A percentile compares a stretch with the other conserved stretches of the same genome.
Evolutionary conservation across 2,329 filamentous ascomycete species (phyloP).

Genomic region (Shiraia sp.): DNA sequence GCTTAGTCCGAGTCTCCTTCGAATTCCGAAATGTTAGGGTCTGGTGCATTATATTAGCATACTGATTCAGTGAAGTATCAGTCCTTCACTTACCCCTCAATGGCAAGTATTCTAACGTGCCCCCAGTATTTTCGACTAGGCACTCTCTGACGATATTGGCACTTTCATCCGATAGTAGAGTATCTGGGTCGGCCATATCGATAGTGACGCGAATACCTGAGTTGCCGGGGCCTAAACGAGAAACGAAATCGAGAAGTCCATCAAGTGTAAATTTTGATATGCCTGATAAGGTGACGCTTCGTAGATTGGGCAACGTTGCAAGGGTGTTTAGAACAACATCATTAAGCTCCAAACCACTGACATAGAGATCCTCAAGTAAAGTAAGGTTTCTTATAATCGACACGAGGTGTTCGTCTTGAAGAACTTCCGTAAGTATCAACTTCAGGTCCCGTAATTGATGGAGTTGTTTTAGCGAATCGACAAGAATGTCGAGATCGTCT

Average conservation of each 20-base stretch:
- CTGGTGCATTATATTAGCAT: constrained; percentile 28
- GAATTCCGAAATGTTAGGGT: constrained; percentile 52
- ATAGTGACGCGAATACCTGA: constrained; percentile 49
- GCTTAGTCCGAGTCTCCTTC: constrained; percentile 50
- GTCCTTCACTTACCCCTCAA: constrained; percentile 45
- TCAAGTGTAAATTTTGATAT: constrained; percentile 59
- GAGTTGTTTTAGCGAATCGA: constrained; percentile 57
- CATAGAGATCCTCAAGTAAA: constrained; percentile 59
- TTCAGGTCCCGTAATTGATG: constrained; percentile 58
- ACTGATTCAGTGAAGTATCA: neutral
- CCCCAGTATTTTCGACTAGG: constrained; percentile 46
- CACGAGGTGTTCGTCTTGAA: constrained; percentile 56
- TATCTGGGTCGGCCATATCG: constrained; percentile 51
- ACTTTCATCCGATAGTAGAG: constrained; percentile 45
- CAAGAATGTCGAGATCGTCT: constrained; percentile 54
- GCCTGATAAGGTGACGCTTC: constrained; percentile 58
- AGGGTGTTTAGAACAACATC: constrained; percentile 54
- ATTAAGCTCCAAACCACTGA: constrained; percentile 59
- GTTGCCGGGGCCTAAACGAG: constrained; percentile 47
- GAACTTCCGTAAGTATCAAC: constrained; percentile 55
- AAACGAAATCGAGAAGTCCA: constrained; percentile 54
- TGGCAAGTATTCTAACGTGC: constrained; percentile 49
- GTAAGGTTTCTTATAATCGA: constrained; percentile 51
- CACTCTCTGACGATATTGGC: constrained; percentile 44
- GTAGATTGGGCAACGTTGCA: constrained; percentile 54